Evolutionary conservation across 371 early-diverging fungal genomes (phyloP).

Genomic region (Blakeslea trispora): DNA sequence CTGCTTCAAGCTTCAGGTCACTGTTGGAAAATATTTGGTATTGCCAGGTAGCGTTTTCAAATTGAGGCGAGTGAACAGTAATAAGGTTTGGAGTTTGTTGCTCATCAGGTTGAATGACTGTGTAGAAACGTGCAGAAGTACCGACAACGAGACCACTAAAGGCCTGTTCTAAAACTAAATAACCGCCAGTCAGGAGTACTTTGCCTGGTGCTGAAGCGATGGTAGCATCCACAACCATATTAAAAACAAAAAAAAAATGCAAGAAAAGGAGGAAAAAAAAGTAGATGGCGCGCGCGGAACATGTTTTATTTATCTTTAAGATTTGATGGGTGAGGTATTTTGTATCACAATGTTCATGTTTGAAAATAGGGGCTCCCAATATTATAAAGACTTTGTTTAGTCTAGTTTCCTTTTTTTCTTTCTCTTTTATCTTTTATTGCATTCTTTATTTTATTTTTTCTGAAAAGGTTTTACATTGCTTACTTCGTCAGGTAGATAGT

Average conservation of each 20-base stretch:
- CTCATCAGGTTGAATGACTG: constrained; percentile 49
- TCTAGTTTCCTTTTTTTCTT: neutral
- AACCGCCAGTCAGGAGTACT: constrained; percentile 93
- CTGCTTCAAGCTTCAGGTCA: constrained; percentile 19
- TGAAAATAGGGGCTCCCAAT: too few relatives aligned
- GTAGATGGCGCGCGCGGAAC: neutral
- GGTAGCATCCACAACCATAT: constrained; percentile 13
- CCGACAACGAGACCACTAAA: constrained; percentile 86
- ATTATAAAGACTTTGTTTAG: neutral
- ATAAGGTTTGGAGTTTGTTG: constrained; percentile 32
- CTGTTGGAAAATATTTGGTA: constrained; percentile 43
- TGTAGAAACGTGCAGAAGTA: constrained; percentile 83
- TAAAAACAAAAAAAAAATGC: constrained; percentile 6
- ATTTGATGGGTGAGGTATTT: neutral
- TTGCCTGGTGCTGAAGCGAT: constrained; percentile 92
- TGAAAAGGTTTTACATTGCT: neutral
- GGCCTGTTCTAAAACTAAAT: constrained; percentile 84
- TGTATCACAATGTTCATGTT: too few relatives aligned
- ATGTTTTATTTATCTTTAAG: neutral
- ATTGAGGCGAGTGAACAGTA: constrained; percentile 71
- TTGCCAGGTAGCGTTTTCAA: constrained; percentile 66
- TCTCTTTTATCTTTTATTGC: constrained; percentile 6
- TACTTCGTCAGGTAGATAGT: too few relatives aligned
- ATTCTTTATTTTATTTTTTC: constrained; percentile 4
- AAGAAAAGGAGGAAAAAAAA: neutral